These are phyloP conservation scores for Aspergillus diversus DNA, from an alignment of 495 filamentous ascomycete species.

Conservation along the genomic window DNA sequence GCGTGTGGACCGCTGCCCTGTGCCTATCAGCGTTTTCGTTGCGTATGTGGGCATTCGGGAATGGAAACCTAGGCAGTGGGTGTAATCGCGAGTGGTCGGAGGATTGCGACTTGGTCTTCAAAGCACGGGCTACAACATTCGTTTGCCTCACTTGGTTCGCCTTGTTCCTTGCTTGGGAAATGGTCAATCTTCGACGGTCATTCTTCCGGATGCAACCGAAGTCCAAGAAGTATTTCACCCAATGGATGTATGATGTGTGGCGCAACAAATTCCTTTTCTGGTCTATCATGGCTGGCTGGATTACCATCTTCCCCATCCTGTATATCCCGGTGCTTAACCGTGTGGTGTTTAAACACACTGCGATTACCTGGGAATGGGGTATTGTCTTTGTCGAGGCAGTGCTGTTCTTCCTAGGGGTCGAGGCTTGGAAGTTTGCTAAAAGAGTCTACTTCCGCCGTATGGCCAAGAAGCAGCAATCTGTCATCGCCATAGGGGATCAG, in stretches of 20 bases:
- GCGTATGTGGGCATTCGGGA: constrained; percentile 69
- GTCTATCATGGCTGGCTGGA: constrained; percentile 63
- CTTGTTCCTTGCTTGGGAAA: constrained; percentile 76
- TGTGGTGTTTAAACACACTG: constrained; percentile 66
- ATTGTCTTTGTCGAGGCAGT: constrained; percentile 56
- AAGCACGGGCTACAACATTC: constrained; percentile 71
- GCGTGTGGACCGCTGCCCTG: constrained; percentile 68
- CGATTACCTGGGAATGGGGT: constrained; percentile 70
- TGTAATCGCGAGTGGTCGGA: constrained; percentile 64
- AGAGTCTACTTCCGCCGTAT: constrained; percentile 43
- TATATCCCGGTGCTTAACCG: constrained; percentile 69
- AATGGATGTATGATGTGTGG: constrained; percentile 63
- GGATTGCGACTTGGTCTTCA: constrained; percentile 68
- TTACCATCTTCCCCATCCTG: constrained; percentile 66
- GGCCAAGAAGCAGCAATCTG: constrained; percentile 8
- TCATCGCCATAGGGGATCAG: constrained; percentile 5
- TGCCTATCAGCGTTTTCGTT: constrained; percentile 67
- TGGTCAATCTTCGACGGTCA: constrained; percentile 62
- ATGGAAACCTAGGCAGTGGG: constrained; percentile 61
- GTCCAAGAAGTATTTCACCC: constrained; percentile 49
- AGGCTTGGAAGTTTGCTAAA: constrained; percentile 66
- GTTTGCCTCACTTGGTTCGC: constrained; percentile 76
- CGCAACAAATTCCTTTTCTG: constrained; percentile 71
- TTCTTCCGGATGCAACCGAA: constrained; percentile 66
- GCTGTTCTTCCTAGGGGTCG: constrained; percentile 64